Percentiles rank a stretch among this genome's conserved stretches.
phyloP scores from a whole-genome alignment of 345 rosid genomes.

The Eucalyptus caleyi region DNA sequence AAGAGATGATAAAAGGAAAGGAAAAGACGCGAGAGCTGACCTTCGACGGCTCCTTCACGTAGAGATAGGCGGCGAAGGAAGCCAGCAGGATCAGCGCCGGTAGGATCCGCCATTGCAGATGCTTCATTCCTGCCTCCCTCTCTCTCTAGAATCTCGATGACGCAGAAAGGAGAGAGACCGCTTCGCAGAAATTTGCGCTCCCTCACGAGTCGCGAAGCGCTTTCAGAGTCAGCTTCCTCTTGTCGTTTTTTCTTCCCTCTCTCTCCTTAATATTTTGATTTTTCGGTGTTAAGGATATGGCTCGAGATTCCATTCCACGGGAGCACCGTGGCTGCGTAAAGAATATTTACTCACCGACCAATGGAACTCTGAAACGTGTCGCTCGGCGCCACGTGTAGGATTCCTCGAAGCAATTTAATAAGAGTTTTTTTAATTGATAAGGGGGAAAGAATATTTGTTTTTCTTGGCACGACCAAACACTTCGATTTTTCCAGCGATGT shows the following conservation, averaged over 20 bases:
- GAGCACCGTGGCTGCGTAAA: neutral
- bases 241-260: neutral
- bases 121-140: constrained; percentile 4
- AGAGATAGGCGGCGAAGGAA: constrained; percentile 22
- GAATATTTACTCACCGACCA: neutral
- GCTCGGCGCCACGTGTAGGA: too few relatives aligned
- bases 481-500: neutral
- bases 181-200: neutral
- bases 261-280: neutral
- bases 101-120: constrained; percentile 39
- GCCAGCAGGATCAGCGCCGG: constrained; percentile 42
- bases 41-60: constrained; percentile 25
- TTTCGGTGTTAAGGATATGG: neutral
- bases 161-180: neutral
- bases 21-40: constrained; percentile 3
- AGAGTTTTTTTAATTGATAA: too few relatives aligned
- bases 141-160: neutral
- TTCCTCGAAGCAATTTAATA: neutral
- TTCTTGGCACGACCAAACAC: neutral
- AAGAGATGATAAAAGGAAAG: neutral
- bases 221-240: neutral
- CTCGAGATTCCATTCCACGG: neutral
- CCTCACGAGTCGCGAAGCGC: neutral
- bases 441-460: neutral
- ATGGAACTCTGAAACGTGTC: neutral